Evolutionary conservation across 768 basidiomycete genomes (phyloP), one percentile per base, ranked within the genome.

Genomic region (Agrocybe chaxingu): DNA sequence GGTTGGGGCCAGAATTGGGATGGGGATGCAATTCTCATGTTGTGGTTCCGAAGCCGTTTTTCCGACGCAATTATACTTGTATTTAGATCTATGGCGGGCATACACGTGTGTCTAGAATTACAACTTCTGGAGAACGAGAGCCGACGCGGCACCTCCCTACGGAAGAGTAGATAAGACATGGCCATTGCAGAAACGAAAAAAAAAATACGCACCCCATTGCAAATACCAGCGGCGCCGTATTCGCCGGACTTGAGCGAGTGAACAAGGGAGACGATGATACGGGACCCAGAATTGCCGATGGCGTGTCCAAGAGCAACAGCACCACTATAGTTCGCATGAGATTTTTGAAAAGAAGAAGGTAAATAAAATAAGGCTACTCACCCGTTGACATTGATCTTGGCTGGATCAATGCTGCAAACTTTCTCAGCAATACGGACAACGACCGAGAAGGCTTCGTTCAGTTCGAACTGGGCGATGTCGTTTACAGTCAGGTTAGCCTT

Each of bases 381-480:
- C 90, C 91, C 92, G 61, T 92, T 81, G 45, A 88, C 75, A 65
- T 99, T 98, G 65, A 98, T 81, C 75, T 94, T 98, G 47, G 83
- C 80, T 30, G 89, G 80, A 67, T 92, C 87, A 56, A 99, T 78
- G 48, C 77, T 76, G 56, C 96, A 79, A 13, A 92, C 77, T 72
- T 98, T 89, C 73, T 97, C 92, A 2, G 89, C 89, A 46, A 96
- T 87, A 44, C 87, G 81, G 58, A 91, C 87, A 58, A 98, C 96
- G 42, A 89, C 89, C 1, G 93, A 94, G 80, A 98, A 99, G 24
- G 96, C 96, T 69, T 99, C 96, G 68, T 99, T 99, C 67, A 98
- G 82, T 69, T 99, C 97, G 66, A 92, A 99, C 43, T 88, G 78
- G 40, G 93, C 78, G 56, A 99, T 92, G 61, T 99, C 92, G 39